These are phyloP conservation scores for Helminthosporium solani DNA, from an alignment of 2,329 filamentous ascomycete genomes.

Conservation along the genomic window DNA sequence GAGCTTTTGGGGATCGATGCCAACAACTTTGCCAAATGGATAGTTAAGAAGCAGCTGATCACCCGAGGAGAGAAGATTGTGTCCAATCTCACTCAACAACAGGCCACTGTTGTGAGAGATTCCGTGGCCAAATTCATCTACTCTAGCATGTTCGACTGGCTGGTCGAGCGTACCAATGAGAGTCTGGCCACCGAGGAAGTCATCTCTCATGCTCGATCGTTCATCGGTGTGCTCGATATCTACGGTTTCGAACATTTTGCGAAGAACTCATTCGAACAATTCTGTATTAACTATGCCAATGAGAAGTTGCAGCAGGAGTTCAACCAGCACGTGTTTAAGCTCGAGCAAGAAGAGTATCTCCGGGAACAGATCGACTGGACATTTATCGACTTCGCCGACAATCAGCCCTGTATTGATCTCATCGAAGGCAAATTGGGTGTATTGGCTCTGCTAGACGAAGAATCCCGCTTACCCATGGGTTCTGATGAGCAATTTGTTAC, in stretches of 20 bases:
- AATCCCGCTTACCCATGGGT: constrained; percentile 94
- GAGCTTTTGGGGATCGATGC: constrained; percentile 84
- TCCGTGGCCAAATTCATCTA: constrained; percentile 99
- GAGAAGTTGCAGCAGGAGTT: constrained; percentile 99
- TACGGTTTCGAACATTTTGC: constrained; percentile 99
- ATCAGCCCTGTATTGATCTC: constrained; percentile 96
- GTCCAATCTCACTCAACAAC: constrained; percentile 89
- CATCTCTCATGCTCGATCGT: constrained; percentile 75
- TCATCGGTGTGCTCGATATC: constrained; percentile 98
- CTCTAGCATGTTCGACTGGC: constrained; percentile 97
- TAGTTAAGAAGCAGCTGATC: constrained; percentile 96
- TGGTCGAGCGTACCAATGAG: constrained; percentile 94
- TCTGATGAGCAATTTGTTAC: constrained; percentile 96
- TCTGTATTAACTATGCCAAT: constrained; percentile 99
- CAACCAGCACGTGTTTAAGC: constrained; percentile 98
- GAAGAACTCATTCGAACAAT: constrained; percentile 99
- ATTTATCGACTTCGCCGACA: constrained; percentile 99
- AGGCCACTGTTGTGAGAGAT: constrained; percentile 91
- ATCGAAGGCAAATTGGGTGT: constrained; percentile 97
- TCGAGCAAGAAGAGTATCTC: constrained; percentile 97
- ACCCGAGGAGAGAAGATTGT: constrained; percentile 97
- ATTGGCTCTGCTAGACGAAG: constrained; percentile 88
- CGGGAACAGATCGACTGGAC: constrained; percentile 98
- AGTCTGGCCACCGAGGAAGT: constrained; percentile 89
- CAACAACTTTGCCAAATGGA: constrained; percentile 91